Conservation (phyloP, 2,329 filamentous ascomycete genomes). For the Aspergillus thermomutatus region DNA sequence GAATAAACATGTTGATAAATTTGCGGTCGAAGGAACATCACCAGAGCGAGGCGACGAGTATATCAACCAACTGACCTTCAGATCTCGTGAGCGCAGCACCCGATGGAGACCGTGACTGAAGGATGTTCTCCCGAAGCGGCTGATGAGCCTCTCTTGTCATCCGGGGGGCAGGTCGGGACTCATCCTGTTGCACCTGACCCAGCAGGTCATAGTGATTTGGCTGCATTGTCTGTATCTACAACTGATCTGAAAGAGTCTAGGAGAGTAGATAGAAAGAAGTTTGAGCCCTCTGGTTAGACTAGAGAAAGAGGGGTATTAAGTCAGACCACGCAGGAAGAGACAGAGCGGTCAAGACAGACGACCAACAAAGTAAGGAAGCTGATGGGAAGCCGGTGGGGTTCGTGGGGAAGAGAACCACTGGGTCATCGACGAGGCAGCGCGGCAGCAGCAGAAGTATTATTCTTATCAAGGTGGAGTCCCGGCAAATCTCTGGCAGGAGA, state of each 20-base stretch:
- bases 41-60: slow-evolving; percentile 10
- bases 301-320: not conserved
- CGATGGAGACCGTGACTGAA: slow-evolving; percentile 33
- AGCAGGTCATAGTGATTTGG: slow-evolving; percentile 38
- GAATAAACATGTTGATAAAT: slow-evolving; percentile 17
- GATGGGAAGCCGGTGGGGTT: not conserved
- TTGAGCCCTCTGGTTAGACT: not conserved
- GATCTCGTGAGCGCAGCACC: slow-evolving; percentile 38
- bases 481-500: not conserved
- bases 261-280: not conserved
- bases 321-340: not conserved
- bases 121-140: slow-evolving; percentile 27
- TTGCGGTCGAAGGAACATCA: slow-evolving; percentile 2
- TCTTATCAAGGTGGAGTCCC: not conserved
- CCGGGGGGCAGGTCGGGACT: slow-evolving; percentile 28
- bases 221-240: slow-evolving; percentile 29
- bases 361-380: not conserved
- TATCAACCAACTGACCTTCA: slow-evolving; percentile 37
- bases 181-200: slow-evolving; percentile 31
- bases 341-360: not conserved
- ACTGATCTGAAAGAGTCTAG: not conserved
- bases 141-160: slow-evolving; percentile 34
- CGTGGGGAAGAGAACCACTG: not conserved
- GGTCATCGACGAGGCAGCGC: not conserved
- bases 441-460: not conserved